Evolutionary conservation across 805 yeast genomes (phyloP), one percentile per base, ranked within the genome.

Genomic region (Candida methanosorbosa): DNA sequence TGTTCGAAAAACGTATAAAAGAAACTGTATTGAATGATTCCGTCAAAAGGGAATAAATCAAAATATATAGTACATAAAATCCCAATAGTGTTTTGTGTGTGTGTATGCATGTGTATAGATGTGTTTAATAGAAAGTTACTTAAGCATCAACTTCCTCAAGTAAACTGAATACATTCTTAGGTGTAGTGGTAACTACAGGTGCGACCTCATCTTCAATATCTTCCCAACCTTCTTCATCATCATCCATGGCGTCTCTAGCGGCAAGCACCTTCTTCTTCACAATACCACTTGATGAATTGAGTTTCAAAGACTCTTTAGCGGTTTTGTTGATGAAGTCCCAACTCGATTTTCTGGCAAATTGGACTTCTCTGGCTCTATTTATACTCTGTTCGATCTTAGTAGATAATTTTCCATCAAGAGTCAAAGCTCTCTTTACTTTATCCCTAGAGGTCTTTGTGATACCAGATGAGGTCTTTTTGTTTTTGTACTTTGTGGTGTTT

Each of bases 321-420:
- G 56, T 53, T 38, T 69, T 62, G 50, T 80, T 81, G 36, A 79
- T 78, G 29, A 66, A 60, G 33, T 80, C 87, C 92, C 90, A 81
- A 13, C 75, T 79, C 0, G 83, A 60, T 52, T 79, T 81, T 55
- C 92, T 67, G 9, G 80, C 65, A 16, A 55, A 60, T 45, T 74
- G 80, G 20, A 81, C 75, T 44, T 63, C 71, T 45, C 66, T 77
- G 17, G 84, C 78, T 49, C 85, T 69, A 31, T 68, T 67, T 19
- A 78, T 70, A 43, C 85, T 75, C 44, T 73, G 75, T 42, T 72
- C 72, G 27, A 81, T 78, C 51, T 80, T 81, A 29, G 71, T 68
- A 15, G 74, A 67, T 34, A 80, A 59, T 32, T 69, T 68, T 23
- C 80, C 83, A 19, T 66, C 67, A 18, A 77, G 44, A 39, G 66